phyloP scores from a whole-genome alignment of 2,329 filamentous ascomycete species.

The Magnaporthiopsis incrustans region DNA sequence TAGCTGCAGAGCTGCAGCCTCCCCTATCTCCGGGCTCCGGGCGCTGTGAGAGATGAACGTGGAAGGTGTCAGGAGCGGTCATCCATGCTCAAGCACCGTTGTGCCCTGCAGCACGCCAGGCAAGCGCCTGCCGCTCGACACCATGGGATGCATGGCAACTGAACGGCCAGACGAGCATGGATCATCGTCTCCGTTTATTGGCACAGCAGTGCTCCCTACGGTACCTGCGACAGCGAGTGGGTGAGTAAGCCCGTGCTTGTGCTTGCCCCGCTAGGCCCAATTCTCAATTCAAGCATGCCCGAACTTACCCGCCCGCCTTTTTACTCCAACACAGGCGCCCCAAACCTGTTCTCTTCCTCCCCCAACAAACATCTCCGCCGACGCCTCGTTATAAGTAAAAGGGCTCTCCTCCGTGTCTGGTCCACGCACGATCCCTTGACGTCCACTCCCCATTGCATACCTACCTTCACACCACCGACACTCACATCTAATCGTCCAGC shows the following conservation, averaged over 20 bases:
- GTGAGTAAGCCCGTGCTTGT: constrained; percentile 16
- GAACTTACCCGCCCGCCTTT: constrained; percentile 1
- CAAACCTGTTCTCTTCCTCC: neutral
- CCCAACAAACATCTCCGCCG: neutral
- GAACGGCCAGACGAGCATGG: neutral
- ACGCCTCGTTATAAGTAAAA: neutral
- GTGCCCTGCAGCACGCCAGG: neutral
- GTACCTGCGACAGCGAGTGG: neutral
- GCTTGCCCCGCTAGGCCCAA: constrained; percentile 10
- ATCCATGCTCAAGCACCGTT: too few relatives aligned
- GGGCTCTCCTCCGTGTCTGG: neutral
- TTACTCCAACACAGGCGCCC: constrained; percentile 5
- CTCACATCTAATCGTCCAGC: neutral
- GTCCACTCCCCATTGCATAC: neutral
- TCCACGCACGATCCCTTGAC: neutral
- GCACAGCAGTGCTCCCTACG: neutral
- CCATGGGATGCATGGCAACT: too few relatives aligned
- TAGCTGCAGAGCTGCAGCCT: too few relatives aligned
- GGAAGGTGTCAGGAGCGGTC: too few relatives aligned
- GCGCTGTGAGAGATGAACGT: too few relatives aligned
- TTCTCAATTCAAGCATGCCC: neutral
- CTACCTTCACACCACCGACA: neutral
- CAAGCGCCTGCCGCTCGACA: neutral
- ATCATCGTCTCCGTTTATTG: neutral
- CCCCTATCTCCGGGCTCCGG: too few relatives aligned